Conservation (phyloP, 2,329 filamentous ascomycete genomes). For the Acarospora socialis region DNA sequence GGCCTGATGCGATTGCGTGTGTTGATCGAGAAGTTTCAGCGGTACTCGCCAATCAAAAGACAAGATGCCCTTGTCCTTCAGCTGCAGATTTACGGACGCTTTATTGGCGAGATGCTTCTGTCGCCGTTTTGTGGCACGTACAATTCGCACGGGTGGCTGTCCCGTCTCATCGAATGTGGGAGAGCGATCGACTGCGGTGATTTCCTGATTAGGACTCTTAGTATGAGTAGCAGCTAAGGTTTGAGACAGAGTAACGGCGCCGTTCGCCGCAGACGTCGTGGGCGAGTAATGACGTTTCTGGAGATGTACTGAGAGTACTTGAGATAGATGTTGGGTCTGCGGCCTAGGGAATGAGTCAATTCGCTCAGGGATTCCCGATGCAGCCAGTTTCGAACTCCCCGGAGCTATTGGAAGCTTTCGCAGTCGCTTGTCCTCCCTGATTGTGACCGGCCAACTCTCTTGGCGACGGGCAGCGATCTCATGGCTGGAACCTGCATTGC, state of each 20-base stretch:
- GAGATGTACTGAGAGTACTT: too few species aligned
- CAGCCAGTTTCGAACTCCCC: too few species aligned
- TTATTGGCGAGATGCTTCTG: slow-evolving; percentile 5
- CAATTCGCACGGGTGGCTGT: too few species aligned
- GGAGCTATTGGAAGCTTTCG: too few species aligned
- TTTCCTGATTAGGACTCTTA: not conserved
- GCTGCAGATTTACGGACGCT: slow-evolving; percentile 5
- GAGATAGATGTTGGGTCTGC: too few species aligned
- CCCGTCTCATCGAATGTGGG: not conserved
- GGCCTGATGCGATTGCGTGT: not conserved
- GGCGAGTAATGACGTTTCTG: too few species aligned
- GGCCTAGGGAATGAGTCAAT: too few species aligned
- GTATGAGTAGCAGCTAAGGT: too few species aligned
- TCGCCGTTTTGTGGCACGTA: too few species aligned
- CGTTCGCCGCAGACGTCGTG: not conserved
- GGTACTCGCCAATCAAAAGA: slow-evolving; percentile 11
- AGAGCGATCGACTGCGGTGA: not conserved
- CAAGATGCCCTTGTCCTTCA: slow-evolving; percentile 8
- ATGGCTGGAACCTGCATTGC: too few species aligned
- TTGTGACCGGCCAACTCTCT: too few species aligned
- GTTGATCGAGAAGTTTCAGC: slow-evolving; percentile 2
- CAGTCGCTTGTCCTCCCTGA: not conserved
- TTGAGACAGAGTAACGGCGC: not conserved
- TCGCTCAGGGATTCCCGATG: too few species aligned
- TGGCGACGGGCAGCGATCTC: not conserved